These are phyloP conservation scores for Diaporthe sp. DNA, from an alignment of 2,329 filamentous ascomycete species.

Conservation along the genomic window DNA sequence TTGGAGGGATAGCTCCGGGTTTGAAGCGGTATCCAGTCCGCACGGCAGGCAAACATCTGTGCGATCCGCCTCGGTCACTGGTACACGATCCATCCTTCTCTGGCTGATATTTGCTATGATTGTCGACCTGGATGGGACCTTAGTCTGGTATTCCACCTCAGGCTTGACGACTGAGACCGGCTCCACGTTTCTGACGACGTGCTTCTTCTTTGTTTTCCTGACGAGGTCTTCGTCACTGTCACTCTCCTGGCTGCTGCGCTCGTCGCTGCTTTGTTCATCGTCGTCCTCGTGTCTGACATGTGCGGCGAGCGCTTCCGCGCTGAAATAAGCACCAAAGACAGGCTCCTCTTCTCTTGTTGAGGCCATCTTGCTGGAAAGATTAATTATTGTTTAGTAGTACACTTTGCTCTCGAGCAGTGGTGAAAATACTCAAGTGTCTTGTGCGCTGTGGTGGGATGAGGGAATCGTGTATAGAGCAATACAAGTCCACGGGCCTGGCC, in stretches of 20 bases:
- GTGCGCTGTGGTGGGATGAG: neutral
- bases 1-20: neutral
- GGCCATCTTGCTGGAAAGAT: neutral
- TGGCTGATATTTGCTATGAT: slow-evolving; percentile 30
- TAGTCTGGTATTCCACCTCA: slow-evolving; percentile 18
- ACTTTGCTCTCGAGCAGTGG: neutral
- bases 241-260: neutral
- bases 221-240: neutral
- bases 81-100: slow-evolving; percentile 5
- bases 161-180: slow-evolving; percentile 18
- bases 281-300: neutral
- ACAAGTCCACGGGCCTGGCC: no score
- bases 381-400: neutral
- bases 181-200: neutral
- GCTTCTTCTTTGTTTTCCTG: neutral
- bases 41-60: slow-evolving; percentile 22
- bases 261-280: slow-evolving; percentile 8
- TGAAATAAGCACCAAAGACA: slow-evolving; percentile 14
- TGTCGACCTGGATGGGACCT: slow-evolving; percentile 9
- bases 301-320: slow-evolving; percentile 2
- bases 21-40: neutral
- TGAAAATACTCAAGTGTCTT: neutral
- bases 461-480: no score
- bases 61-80: neutral
- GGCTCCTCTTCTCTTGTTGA: neutral